Base-by-base conservation (phyloP, 176 grass and related monocot genomes). In the Musa acuminata region DNA sequence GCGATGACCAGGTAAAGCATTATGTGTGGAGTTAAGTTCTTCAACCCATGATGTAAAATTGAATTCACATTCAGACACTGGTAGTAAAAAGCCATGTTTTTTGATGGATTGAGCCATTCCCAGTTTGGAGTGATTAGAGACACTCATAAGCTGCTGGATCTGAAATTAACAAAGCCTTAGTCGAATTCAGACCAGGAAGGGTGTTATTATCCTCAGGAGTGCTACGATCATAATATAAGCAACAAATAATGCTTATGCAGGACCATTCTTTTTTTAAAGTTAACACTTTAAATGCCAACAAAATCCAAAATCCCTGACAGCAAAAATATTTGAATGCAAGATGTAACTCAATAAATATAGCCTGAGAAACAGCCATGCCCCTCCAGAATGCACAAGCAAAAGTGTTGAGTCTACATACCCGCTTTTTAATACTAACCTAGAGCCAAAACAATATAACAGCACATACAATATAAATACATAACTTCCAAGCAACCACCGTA, bases 21-120 rank as follows among this genome's bases (percentile, higher is more conserved):
- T 70, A 74, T 71, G 84, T 75, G 87, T 75, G 70, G 88, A 94
- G 62, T 52, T 72, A 22, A 99, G 78, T 64, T 91, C 84, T 84
- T 99, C 90, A 78, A 94, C 87, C 78, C 82, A 78, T 78, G 86
- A 85, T 54, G 90, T 94, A 77, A 99, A 80, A 77, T 83, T 94
- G 80, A 99, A 99, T 85, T 99, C 95, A 84, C 90, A 99, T 71
- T 94, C 95, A 75, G 90, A 91, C 82, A 99, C 83, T 60, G 90
- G 86, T 64, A 94, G 64, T 69, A 99, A 86, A 84, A 87, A 91
- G 67, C 81, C 85, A 55, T 91, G 90, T 11, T 60, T 73, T 84
- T 85, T 80, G 48, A 21, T 69, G 20, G 77, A 62, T 17, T 71
- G 84, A 72, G 53, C 67, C 72, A 80, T 80, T 80, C 76, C 86